Evolutionary conservation across 148 eudicot genomes (phyloP), one percentile per base, ranked within the genome.

Genomic region (Rhododendron vialii): DNA sequence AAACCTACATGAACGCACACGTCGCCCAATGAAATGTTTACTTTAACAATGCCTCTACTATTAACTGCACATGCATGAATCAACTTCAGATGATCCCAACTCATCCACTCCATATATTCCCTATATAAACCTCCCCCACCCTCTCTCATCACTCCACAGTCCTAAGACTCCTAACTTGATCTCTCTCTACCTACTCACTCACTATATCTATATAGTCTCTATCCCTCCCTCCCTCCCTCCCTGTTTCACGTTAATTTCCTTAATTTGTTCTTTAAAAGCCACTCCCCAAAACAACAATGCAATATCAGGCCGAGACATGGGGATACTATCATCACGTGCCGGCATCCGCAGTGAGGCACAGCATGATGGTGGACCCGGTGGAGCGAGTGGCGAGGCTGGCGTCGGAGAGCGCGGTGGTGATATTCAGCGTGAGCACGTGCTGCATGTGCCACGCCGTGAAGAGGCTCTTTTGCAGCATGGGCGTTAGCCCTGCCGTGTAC

Each of bases 381-480:
- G 94, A 93, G 86, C 84, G 90, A 82, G 92, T 92, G 61, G 92
- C 83, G 12, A 85, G 87, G 84, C 82, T 93, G 76, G 96, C 92
- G 1, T 74, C 92, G 0, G 89, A 89, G 83, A 93, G 93, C 15
- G 96, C 96, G 30, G 96, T 93, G 84, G 96, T 93, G 45, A 91
- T 93, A 86, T 91, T 93, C 90, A 92, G 96, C 69, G 33, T 88
- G 36, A 94, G 93, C 90, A 87, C 85, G 9, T 94, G 97, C 69
- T 94, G 97, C 67, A 94, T 94, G 95, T 94, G 97, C 85, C 95
- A 93, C 35, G 97, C 97, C 0, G 93, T 91, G n/a, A 94, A 94
- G 90, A 87, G 91, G 81, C 87, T 94, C 5, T 93, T 94, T 69
- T 91, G 92, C 76, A 92, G 95, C 9, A 88, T 94, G 92, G 97